These are phyloP conservation scores for Aspergillus carbonarius DNA, from an alignment of 2,329 filamentous ascomycete species.

Conservation along the genomic window DNA sequence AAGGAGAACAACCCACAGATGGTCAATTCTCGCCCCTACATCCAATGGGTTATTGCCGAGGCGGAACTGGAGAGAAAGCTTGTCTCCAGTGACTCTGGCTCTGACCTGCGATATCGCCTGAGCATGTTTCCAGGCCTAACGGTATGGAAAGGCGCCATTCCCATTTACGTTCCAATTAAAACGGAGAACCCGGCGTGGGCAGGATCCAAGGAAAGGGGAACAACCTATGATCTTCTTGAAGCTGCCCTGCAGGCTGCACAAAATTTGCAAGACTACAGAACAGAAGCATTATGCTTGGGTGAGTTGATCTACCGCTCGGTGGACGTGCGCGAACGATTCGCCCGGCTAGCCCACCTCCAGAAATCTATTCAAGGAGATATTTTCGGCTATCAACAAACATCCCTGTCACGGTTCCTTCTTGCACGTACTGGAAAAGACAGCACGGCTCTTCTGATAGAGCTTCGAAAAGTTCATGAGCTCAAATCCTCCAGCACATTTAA, in stretches of 20 bases:
- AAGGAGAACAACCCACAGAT: neutral
- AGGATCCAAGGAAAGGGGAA: neutral
- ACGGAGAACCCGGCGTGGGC: neutral
- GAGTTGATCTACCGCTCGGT: neutral
- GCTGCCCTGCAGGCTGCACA: neutral
- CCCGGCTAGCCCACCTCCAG: neutral
- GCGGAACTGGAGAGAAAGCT: neutral
- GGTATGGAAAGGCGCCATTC: neutral
- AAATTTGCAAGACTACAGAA: neutral
- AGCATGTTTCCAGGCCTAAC: neutral
- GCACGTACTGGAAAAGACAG: neutral
- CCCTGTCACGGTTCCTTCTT: neutral
- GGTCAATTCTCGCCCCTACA: neutral
- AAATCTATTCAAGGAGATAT: neutral
- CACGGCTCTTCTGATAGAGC: neutral
- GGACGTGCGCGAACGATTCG: neutral
- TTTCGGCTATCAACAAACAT: neutral
- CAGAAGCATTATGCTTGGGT: neutral
- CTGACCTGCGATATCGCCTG: neutral
- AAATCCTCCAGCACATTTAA: rapidly evolving
- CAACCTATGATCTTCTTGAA: neutral
- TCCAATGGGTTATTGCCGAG: neutral
- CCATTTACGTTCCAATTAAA: neutral
- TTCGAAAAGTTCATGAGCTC: neutral
- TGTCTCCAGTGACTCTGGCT: neutral